Evolutionary conservation across 163 green algal genomes (phyloP).

Genomic region (Trebouxiophyceae sp.): DNA sequence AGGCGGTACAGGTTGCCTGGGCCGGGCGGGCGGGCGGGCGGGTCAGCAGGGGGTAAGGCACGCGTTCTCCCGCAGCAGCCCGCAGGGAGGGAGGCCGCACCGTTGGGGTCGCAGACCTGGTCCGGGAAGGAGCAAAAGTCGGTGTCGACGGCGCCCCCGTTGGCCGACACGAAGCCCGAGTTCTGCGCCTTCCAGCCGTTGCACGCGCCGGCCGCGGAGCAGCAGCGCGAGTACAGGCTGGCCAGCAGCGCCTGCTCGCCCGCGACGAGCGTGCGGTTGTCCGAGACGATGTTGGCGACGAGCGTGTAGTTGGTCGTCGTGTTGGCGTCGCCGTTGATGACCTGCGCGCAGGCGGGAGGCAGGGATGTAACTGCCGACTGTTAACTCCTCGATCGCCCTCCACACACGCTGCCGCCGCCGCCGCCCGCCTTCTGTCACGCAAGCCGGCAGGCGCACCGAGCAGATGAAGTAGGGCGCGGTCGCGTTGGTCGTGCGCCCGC

Average conservation of each 20-base stretch:
- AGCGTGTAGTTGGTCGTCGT: background rate
- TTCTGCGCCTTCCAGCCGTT: slow-evolving; percentile 9
- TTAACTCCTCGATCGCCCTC: background rate
- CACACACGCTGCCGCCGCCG: background rate
- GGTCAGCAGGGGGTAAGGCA: too few relatives aligned
- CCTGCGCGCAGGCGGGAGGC: background rate
- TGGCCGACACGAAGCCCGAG: background rate
- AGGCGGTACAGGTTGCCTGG: slow-evolving; percentile 3
- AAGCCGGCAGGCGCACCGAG: background rate
- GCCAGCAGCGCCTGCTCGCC: background rate
- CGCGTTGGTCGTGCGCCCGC: too few relatives aligned
- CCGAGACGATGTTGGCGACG: background rate
- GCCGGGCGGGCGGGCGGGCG: too few relatives aligned
- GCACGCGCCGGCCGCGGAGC: slow-evolving; percentile 1
- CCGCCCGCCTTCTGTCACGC: background rate
- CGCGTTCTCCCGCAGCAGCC: too few relatives aligned
- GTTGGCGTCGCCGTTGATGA: slow-evolving; percentile 1
- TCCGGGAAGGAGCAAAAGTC: slow-evolving; percentile 13
- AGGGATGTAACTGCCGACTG: background rate
- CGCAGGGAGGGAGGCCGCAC: background rate
- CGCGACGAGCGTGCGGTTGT: background rate
- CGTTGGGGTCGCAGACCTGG: slow-evolving; percentile 10
- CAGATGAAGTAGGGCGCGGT: too few relatives aligned
- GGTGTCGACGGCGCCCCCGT: background rate
- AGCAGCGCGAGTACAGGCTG: slow-evolving; percentile 5